Evolutionary conservation across 2,329 filamentous ascomycete species (phyloP), one percentile per base, ranked within the genome.

Genomic region (Paradendryphiella salina): DNA sequence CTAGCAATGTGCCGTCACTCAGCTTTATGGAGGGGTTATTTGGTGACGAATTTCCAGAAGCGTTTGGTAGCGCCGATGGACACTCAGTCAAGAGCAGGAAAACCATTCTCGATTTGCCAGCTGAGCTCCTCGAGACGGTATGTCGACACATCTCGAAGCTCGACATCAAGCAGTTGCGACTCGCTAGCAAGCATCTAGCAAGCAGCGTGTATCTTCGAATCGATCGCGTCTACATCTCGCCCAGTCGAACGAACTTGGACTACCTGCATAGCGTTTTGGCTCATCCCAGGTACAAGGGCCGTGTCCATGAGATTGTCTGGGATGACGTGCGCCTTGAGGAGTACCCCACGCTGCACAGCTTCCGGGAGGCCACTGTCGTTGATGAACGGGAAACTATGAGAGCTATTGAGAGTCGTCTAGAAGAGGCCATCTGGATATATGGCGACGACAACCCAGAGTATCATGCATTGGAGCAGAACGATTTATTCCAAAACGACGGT

Each of bases 291-390:
- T 72, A 73, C 40, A 66, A 69, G 3, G 37, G 56, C 0, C 32
- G 52, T 1, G 60, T 79, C 6, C 53, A 39, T 3, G 75, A 79
- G 46, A 67, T 78, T 4, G 64, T 79, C 28, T 77, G 70, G 70
- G 71, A 77, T 18, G 72, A 75, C 42, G 60, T 63, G n/a, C 59
- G 63, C n/a, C 57, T 69, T 18, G 48, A 56, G 5, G 52, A 59
- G n/a, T 63, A 59, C 41, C 40, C 57, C 1, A 53, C 57, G 0
- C 14, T 63, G 20, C 45, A 59, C 1, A 28, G 32, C 4, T 66
- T 61, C 23, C 37, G 40, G 14, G 21, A 38, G 4, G 57, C 55
- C 5, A 45, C 61, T 20, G 6, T 45, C 2, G 14, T 39, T 18
- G 73, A 67, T 53, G 58, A 63, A 20, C 48, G 33, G 28, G 21